Evolutionary conservation across 805 yeast genomes (phyloP).

Genomic region (Tanozyma kutaoensis): DNA sequence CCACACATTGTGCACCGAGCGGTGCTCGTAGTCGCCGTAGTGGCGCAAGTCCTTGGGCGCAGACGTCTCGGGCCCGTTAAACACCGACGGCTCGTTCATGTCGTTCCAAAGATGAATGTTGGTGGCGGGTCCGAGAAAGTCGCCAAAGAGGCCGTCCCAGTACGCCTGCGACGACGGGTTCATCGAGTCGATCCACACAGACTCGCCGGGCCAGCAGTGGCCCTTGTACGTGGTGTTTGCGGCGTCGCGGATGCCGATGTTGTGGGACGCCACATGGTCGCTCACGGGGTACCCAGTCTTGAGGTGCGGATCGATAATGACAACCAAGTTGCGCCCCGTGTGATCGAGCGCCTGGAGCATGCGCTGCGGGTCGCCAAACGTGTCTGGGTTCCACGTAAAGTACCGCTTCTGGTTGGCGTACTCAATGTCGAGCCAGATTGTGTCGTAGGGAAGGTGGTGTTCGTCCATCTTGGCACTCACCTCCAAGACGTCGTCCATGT

Average conservation of each 20-base stretch:
- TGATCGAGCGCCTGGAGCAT: slow-evolving; percentile 54
- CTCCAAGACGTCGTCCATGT: slow-evolving; percentile 70
- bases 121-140: slow-evolving; percentile 26
- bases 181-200: slow-evolving; percentile 84
- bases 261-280: slow-evolving; percentile 28
- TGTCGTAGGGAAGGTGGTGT: slow-evolving; percentile 70
- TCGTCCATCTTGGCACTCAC: slow-evolving; percentile 62
- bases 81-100: slow-evolving; percentile 95
- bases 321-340: slow-evolving; percentile 70
- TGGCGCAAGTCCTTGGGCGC: slow-evolving; percentile 76
- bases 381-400: slow-evolving; percentile 75
- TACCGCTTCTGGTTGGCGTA: slow-evolving; percentile 79
- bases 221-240: slow-evolving; percentile 51
- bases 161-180: slow-evolving; percentile 43
- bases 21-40: slow-evolving; percentile 73
- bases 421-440: slow-evolving; percentile 91
- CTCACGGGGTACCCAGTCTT: slow-evolving; percentile 60
- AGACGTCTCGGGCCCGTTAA: slow-evolving; percentile 88
- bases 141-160: slow-evolving; percentile 45
- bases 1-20: slow-evolving; percentile 80
- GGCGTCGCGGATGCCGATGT: slow-evolving; percentile 33
- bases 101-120: slow-evolving; percentile 92
- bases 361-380: slow-evolving; percentile 61
- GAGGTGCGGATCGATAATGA: slow-evolving; percentile 86
- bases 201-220: slow-evolving; percentile 97